Conservation (phyloP, 2,329 filamentous ascomycete species). For the Penicillium palitans region DNA sequence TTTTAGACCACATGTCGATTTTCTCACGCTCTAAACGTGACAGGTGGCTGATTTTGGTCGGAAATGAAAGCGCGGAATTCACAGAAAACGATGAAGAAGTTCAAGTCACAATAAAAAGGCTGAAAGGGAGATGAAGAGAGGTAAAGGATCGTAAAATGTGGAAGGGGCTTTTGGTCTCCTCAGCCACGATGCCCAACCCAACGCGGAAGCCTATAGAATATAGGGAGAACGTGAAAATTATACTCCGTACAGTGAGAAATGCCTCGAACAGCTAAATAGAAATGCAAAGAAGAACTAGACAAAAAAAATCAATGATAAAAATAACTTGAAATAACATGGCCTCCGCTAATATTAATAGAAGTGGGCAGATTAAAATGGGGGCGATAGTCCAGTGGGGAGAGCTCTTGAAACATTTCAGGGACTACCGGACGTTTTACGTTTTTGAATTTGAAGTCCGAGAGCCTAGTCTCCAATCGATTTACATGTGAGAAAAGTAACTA, state of each 20-base stretch:
- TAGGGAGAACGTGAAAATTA: background rate
- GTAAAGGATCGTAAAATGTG: background rate
- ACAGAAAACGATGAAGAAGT: background rate
- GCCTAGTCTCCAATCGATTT: background rate
- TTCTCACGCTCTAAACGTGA: constrained; percentile 4
- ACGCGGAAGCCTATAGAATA: constrained; percentile 4
- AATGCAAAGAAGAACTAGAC: background rate
- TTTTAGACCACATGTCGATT: constrained; percentile 57
- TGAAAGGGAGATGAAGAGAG: background rate
- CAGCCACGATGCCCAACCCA: background rate
- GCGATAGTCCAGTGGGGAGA: constrained; percentile 22
- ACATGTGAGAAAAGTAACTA: background rate
- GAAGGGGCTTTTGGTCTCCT: background rate
- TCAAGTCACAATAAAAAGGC: background rate
- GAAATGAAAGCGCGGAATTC: background rate
- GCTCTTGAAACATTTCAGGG: constrained; percentile 15
- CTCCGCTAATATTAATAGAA: constrained; percentile 12
- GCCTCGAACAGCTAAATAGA: background rate
- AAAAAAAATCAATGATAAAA: background rate
- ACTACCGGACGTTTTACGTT: constrained; percentile 7
- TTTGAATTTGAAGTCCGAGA: background rate
- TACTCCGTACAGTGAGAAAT: background rate
- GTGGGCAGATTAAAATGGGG: constrained; percentile 25
- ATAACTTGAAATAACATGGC: constrained; percentile 15
- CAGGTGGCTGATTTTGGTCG: background rate